Base-by-base conservation (phyloP, 345 rosid species). In the Pistacia vera region DNA sequence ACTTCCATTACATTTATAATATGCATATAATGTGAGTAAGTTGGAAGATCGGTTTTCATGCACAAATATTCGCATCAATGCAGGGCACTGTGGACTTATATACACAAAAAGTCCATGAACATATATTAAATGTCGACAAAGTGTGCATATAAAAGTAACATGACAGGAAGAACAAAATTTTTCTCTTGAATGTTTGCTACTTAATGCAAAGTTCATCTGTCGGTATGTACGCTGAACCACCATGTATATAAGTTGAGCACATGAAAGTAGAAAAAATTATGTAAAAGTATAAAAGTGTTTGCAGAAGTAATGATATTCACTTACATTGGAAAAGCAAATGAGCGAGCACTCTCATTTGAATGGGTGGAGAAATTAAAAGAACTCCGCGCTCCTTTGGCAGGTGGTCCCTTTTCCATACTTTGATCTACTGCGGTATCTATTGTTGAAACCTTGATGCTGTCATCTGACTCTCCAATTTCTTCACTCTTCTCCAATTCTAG, bases 301-400 rank as follows among this genome's bases (percentile, higher is more conserved):
- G 55, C 14, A 78, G 48, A 16, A 20, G 14, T 63, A 66, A 63
- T 9, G 30, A 56, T 2, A 68, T 41, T 11, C n/a, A 78, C 91
- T 78, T 85, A 90, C 97, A 85, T 55, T 36, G 94, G 89, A 78
- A 90, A 87, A 63, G 92, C 73, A 79, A 90, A 88, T 33, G 93
- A 85, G 11, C 54, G 64, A 1, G 79, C 2, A 72, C 90, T 91
- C 11, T 57, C 83, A 58, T 77, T 73, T 60, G 94, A 90, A 82
- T 54, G 80, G 69, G 71, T 76, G 9, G 85, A 79, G 54, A 35
- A 28, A 8, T 73, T 69, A 49, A 86, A 73, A 51, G 91, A 76
- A 72, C 70, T 75, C 81, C 83, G 66, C 20, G 85, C 70, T 49
- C 72, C 81, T 4, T 70, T 64, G 11, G 79, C 75, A 62, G 60